Percentiles rank a stretch among this genome's conserved stretches.
These are phyloP conservation scores for Paramarasmius palmivorus DNA, from an alignment of 1,284 basidiomycete genomes.

Conservation along the genomic window DNA sequence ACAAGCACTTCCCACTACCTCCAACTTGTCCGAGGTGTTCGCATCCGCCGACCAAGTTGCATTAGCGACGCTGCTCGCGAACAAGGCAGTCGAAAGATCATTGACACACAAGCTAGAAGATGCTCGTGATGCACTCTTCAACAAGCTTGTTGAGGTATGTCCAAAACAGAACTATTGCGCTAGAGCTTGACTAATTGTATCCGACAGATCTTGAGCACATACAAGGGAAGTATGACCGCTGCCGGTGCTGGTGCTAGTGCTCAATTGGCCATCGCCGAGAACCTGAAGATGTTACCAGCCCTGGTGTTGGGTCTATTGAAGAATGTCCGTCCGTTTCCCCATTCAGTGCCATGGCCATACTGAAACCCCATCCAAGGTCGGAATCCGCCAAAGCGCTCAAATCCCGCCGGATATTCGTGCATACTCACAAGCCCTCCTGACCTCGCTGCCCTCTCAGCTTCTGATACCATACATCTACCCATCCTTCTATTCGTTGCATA, in stretches of 20 bases:
- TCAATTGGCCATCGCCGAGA: slow-evolving; percentile 91
- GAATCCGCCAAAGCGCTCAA: slow-evolving; percentile 91
- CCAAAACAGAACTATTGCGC: too few species aligned
- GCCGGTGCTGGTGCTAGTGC: slow-evolving; percentile 91
- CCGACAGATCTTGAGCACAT: slow-evolving; percentile 74
- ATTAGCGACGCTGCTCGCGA: slow-evolving; percentile 86
- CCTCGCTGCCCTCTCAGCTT: slow-evolving; percentile 88
- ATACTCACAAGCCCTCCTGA: slow-evolving; percentile 92
- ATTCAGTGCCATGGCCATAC: slow-evolving; percentile 2
- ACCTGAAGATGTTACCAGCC: slow-evolving; percentile 92
- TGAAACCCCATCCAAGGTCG: slow-evolving; percentile 62
- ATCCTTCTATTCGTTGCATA: slow-evolving; percentile 94
- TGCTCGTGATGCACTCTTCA: slow-evolving; percentile 86
- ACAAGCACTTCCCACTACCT: slow-evolving; percentile 90
- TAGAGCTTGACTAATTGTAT: too few species aligned
- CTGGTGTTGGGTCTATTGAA: slow-evolving; percentile 90
- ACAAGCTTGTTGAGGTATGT: slow-evolving; percentile 86
- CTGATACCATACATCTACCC: slow-evolving; percentile 95
- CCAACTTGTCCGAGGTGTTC: slow-evolving; percentile 91
- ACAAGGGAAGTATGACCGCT: slow-evolving; percentile 97
- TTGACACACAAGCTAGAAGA: slow-evolving; percentile 93
- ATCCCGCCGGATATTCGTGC: slow-evolving; percentile 96
- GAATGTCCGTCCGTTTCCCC: slow-evolving; percentile 63
- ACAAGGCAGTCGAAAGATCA: slow-evolving; percentile 96
- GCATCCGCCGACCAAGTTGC: slow-evolving; percentile 95